phyloP scores from a whole-genome alignment of 768 basidiomycete species.

The Suillus plorans region DNA sequence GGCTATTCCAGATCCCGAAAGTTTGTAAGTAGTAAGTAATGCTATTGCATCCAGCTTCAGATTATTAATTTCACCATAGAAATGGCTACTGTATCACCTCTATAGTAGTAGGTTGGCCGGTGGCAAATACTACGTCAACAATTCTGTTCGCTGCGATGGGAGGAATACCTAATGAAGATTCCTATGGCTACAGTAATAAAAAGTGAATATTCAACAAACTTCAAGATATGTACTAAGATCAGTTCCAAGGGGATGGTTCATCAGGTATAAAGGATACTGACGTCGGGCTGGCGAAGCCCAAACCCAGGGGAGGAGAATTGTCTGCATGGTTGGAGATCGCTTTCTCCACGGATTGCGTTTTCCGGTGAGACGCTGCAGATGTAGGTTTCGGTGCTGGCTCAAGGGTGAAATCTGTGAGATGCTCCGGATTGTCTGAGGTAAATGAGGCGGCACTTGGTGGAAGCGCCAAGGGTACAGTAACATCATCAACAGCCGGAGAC shows the following conservation, averaged over 20 bases:
- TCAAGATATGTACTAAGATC: constrained; percentile 11
- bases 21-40: neutral
- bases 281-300: constrained; percentile 9
- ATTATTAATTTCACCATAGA: neutral
- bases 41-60: neutral
- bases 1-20: neutral
- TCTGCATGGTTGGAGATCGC: constrained; percentile 7
- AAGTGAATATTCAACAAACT: neutral
- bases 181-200: neutral
- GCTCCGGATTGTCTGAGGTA: constrained; percentile 9
- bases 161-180: neutral
- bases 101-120: too few species aligned
- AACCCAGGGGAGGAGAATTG: constrained; percentile 9
- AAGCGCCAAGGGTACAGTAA: neutral
- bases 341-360: constrained; percentile 13
- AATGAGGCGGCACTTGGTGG: constrained; percentile 6
- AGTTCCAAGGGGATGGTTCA: constrained; percentile 33
- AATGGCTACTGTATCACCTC: neutral
- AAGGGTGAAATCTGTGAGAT: constrained; percentile 17
- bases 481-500: neutral
- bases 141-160: neutral
- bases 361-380: constrained; percentile 17
- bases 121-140: neutral
- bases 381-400: constrained; percentile 25
- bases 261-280: constrained; percentile 20